Conservation (phyloP, 768 basidiomycete species). For the Trametes cingulata region DNA sequence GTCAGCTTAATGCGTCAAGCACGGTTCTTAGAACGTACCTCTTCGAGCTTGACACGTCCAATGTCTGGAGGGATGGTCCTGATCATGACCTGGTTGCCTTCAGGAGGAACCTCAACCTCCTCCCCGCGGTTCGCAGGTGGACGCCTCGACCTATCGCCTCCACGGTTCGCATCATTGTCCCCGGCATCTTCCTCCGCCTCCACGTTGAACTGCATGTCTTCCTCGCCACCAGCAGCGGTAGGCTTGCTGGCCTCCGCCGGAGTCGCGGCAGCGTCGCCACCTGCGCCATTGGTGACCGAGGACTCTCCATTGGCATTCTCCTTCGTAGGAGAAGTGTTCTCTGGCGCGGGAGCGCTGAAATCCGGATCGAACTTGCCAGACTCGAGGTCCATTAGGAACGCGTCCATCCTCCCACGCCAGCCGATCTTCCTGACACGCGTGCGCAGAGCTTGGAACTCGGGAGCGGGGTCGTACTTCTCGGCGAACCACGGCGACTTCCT, state of each 20-base stretch:
- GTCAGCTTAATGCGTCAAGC: neutral
- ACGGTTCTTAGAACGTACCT: slow-evolving; percentile 47
- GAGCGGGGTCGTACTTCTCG: slow-evolving; percentile 87
- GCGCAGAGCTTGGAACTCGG: slow-evolving; percentile 71
- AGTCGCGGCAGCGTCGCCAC: slow-evolving; percentile 37
- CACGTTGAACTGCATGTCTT: slow-evolving; percentile 74
- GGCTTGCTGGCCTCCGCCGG: slow-evolving; percentile 56
- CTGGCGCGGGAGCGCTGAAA: slow-evolving; percentile 59
- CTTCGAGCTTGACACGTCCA: slow-evolving; percentile 85
- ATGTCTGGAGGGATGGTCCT: slow-evolving; percentile 94
- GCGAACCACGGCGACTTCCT: slow-evolving; percentile 95
- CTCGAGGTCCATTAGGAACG: slow-evolving; percentile 80
- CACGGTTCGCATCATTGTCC: slow-evolving; percentile 52
- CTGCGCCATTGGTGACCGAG: slow-evolving; percentile 37
- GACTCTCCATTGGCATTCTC: slow-evolving; percentile 48
- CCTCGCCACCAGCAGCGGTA: slow-evolving; percentile 45
- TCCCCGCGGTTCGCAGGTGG: slow-evolving; percentile 67
- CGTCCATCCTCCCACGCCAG: slow-evolving; percentile 71
- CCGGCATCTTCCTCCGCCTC: slow-evolving; percentile 72
- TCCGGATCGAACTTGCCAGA: slow-evolving; percentile 85
- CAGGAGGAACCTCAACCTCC: slow-evolving; percentile 62
- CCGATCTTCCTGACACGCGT: slow-evolving; percentile 81
- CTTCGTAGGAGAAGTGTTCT: slow-evolving; percentile 49
- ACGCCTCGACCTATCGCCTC: slow-evolving; percentile 35
- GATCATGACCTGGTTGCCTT: slow-evolving; percentile 92